Conservation (phyloP, 1,284 basidiomycete species). For the Trichosporon sp. region DNA sequence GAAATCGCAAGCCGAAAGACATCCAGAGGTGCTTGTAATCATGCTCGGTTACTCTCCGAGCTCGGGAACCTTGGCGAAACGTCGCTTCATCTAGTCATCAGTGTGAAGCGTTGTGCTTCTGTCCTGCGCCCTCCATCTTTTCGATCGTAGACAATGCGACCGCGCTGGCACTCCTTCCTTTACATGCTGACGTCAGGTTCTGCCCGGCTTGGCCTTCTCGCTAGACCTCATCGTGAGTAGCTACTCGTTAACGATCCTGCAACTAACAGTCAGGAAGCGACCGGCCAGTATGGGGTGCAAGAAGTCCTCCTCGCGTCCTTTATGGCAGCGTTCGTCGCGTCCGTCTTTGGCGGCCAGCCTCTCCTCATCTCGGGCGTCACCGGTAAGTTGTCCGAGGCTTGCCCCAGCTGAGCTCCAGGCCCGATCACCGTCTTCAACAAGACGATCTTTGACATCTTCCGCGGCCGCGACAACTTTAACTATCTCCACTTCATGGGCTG, state of each 20-base stretch:
- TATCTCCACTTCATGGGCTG: constrained; percentile 88
- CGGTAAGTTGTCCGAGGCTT: constrained; percentile 58
- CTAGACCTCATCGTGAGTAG: constrained; percentile 75
- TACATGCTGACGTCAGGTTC: constrained; percentile 57
- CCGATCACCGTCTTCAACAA: constrained; percentile 91
- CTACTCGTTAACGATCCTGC: not conserved
- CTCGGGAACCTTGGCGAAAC: not conserved
- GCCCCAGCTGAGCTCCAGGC: constrained; percentile 57
- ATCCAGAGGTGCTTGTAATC: not conserved
- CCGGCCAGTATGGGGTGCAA: constrained; percentile 82
- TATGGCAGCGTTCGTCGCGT: constrained; percentile 89
- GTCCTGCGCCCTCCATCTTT: too few relatives aligned
- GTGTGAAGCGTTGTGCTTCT: too few relatives aligned
- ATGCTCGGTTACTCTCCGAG: not conserved
- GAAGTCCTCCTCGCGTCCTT: constrained; percentile 73
- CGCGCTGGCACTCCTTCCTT: too few relatives aligned
- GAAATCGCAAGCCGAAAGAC: not conserved
- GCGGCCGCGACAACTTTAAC: constrained; percentile 54
- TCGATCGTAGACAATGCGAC: too few relatives aligned
- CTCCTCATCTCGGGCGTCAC: constrained; percentile 93
- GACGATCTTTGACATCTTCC: constrained; percentile 79
- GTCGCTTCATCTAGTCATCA: too few relatives aligned
- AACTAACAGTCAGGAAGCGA: constrained; percentile 63
- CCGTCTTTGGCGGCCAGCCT: constrained; percentile 86
- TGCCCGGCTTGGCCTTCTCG: constrained; percentile 90